Conservation (phyloP, 2,329 filamentous ascomycete genomes). For the Pestalotiopsis sp. region DNA sequence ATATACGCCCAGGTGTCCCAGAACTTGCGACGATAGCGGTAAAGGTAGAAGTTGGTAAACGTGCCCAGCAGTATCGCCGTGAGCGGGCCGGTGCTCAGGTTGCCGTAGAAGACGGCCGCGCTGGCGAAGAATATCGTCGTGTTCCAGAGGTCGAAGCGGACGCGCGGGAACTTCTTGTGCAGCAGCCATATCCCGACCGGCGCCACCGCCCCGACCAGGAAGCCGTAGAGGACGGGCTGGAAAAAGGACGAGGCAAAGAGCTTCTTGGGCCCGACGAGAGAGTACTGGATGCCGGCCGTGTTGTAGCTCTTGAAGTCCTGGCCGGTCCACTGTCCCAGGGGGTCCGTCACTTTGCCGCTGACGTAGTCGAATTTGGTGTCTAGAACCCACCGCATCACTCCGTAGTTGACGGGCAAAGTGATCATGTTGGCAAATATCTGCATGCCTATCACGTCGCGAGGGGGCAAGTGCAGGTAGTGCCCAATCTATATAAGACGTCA, state of each 20-base stretch:
- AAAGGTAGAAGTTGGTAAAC: conserved; percentile 62
- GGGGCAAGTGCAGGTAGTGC: conserved; percentile 65
- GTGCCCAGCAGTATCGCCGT: conserved; percentile 62
- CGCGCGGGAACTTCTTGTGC: conserved; percentile 53
- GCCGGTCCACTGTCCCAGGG: conserved; percentile 64
- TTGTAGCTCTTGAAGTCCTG: conserved; percentile 53
- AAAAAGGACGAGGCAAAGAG: conserved; percentile 53
- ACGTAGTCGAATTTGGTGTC: conserved; percentile 59
- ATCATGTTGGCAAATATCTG: conserved; percentile 62
- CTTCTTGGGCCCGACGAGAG: conserved; percentile 54
- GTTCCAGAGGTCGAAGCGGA: conserved; percentile 61
- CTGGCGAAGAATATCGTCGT: conserved; percentile 64
- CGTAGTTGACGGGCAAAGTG: conserved; percentile 64
- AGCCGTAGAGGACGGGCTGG: conserved; percentile 52
- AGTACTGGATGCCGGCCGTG: conserved; percentile 62
- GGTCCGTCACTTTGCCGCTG: conserved; percentile 51
- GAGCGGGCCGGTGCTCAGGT: conserved; percentile 61
- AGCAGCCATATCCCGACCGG: conserved; percentile 52
- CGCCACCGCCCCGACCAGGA: conserved; percentile 49
- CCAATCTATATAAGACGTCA: conserved; percentile 47
- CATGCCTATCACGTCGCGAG: conserved; percentile 61
- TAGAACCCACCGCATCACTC: conserved; percentile 61
- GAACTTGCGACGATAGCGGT: conserved; percentile 55
- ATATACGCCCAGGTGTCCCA: conserved; percentile 66
- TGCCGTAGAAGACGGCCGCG: conserved; percentile 60